Base-by-base conservation (phyloP, 148 eudicot genomes). In the Fagopyrum tataricum region DNA sequence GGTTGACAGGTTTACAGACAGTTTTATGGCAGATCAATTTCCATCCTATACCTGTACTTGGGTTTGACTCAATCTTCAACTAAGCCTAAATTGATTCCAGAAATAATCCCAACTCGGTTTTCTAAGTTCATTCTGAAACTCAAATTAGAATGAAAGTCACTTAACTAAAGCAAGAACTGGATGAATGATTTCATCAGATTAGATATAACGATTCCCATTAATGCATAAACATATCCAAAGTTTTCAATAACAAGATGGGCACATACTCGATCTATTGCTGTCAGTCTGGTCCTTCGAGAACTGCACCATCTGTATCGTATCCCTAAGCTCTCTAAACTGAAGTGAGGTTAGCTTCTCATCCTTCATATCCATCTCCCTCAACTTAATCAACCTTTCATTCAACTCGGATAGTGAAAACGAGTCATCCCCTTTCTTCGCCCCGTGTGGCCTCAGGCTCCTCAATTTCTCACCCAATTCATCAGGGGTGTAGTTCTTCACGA, bases 361-460 rank as follows among this genome's bases (percentile, higher is more conserved):
- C 75, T 75, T 49, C 74, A 77, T 75, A 75, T 89, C 94, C 18
- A 56, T 46, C 77, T 81, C 87, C 76, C 82, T 86, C 82, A 91
- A 66, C 77, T 75, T 86, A 15, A 39, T 61, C 74, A 91, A 70
- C 83, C 94, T 89, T 77, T 86, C 85, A 44, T 79, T 85, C 76
- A 91, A 77, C 77, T 89, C 97, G 37, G 73, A 70, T 12, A 91
- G 70, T 6, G 93, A 85, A 78, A 89, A 91, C 89, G 82, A 77
- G 11, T 78, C 52, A 74, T 72, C 73, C 44, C 47, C 64, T 72
- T 73, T 76, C 17, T 61, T 47, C 39, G 7, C 74, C 24, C 43
- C 78, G 55, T 82, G 82, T 0, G 90, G 91, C 82, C 94, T 84
- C 92, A 89, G 78, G 71, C 48, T 74, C 85, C 75, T 83, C 87